Conservation (phyloP, 192 early-diverging fungal genomes). For the Entophlyctis luteolus region DNA sequence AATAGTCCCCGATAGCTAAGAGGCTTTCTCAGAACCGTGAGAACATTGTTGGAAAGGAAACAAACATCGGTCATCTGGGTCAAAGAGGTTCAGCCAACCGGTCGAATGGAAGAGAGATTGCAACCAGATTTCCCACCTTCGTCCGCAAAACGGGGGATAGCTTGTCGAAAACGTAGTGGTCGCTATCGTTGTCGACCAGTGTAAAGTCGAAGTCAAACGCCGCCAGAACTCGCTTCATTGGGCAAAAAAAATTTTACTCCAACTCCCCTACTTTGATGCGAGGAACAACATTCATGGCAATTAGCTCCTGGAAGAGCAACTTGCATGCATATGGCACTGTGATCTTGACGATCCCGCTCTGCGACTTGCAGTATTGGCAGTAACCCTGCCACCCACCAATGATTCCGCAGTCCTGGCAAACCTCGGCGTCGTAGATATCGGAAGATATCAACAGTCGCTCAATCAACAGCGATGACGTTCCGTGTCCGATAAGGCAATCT, state of each 20-base stretch:
- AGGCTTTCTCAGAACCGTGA: neutral
- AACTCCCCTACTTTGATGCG: slow-evolving; percentile 62
- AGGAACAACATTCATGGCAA: slow-evolving; percentile 92
- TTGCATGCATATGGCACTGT: slow-evolving; percentile 98
- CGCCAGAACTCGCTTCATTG: slow-evolving; percentile 5
- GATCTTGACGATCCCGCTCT: slow-evolving; percentile 80
- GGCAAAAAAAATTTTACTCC: slow-evolving; percentile 23
- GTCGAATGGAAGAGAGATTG: neutral
- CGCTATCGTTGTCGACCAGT: slow-evolving; percentile 36
- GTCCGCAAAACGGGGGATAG: slow-evolving; percentile 21
- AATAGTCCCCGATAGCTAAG: slow-evolving; percentile 7
- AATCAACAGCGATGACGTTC: slow-evolving; percentile 85
- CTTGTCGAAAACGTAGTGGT: slow-evolving; percentile 29
- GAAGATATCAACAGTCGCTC: slow-evolving; percentile 91
- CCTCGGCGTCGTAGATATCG: slow-evolving; percentile 89
- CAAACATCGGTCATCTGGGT: neutral
- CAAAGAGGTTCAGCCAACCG: neutral
- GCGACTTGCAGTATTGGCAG: slow-evolving; percentile 85
- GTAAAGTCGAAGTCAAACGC: slow-evolving; percentile 44
- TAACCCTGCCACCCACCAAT: slow-evolving; percentile 79
- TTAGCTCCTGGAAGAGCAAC: slow-evolving; percentile 95
- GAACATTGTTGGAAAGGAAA: slow-evolving; percentile 13
- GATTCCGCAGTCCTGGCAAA: slow-evolving; percentile 86
- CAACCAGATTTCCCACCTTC: no score
- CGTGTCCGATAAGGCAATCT: slow-evolving; percentile 97